phyloP scores from a whole-genome alignment of 1,139 yeast species.

The Citeromyces hawaiiensis region DNA sequence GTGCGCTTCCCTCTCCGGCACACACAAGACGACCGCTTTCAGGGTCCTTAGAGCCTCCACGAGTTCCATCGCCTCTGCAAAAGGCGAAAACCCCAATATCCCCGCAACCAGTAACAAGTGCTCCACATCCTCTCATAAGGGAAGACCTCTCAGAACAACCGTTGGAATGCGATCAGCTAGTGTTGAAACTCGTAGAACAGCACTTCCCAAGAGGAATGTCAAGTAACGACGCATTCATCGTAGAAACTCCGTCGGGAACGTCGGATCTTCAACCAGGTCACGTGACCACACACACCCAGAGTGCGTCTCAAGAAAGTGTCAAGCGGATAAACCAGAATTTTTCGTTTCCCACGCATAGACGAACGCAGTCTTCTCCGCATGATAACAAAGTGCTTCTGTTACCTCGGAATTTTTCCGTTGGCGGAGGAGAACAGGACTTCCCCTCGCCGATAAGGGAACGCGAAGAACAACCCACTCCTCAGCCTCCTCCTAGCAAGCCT shows the following conservation, averaged over 20 bases:
- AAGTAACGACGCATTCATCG: conserved; percentile 52
- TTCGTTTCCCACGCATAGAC: conserved; percentile 14
- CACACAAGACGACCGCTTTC: conserved; percentile 5
- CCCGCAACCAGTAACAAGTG: conserved; percentile 3
- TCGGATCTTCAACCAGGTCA: too few relatives aligned
- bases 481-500: background rate
- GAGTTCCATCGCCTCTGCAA: conserved; percentile 1
- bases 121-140: conserved; percentile 3
- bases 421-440: background rate
- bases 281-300: background rate
- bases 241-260: conserved; percentile 29
- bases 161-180: conserved; percentile 51
- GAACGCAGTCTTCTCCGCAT: conserved; percentile 24
- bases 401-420: background rate
- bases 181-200: conserved; percentile 45
- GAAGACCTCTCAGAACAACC: background rate
- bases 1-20: conserved; percentile 4
- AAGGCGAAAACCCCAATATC: conserved; percentile 3
- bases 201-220: conserved; percentile 59
- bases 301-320: background rate
- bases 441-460: background rate
- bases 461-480: background rate
- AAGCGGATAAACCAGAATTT: background rate
- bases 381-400: background rate
- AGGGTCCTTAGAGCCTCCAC: background rate